Conservation (phyloP, 1,284 basidiomycete genomes). For the Peniophora sp. region DNA sequence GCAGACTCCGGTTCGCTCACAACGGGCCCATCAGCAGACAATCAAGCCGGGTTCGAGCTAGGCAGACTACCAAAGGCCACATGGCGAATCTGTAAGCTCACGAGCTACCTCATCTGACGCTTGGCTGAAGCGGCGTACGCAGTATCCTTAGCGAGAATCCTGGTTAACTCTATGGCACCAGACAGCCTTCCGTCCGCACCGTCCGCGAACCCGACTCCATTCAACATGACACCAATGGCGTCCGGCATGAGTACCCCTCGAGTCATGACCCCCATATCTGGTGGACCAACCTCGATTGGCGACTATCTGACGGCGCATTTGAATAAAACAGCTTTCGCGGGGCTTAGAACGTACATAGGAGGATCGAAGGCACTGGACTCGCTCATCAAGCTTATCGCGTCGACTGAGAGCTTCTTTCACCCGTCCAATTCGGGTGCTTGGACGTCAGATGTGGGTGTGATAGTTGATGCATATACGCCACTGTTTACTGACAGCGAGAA, state of each 20-base stretch:
- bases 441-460: constrained; percentile 53
- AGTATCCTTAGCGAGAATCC: constrained; percentile 80
- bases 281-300: constrained; percentile 25
- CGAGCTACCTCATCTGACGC: neutral
- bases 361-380: constrained; percentile 86
- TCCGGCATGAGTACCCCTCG: constrained; percentile 55
- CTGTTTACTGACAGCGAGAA: constrained; percentile 7
- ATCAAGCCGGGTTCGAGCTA: constrained; percentile 58
- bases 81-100: constrained; percentile 56
- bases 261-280: constrained; percentile 22
- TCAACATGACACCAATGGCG: constrained; percentile 50
- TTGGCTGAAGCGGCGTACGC: constrained; percentile 5
- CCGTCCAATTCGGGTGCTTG: constrained; percentile 69
- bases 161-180: constrained; percentile 85
- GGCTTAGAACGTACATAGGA: constrained; percentile 59
- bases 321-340: constrained; percentile 28
- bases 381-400: constrained; percentile 77
- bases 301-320: constrained; percentile 61
- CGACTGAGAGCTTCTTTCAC: constrained; percentile 86
- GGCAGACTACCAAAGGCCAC: constrained; percentile 55
- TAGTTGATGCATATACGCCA: constrained; percentile 1
- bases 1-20: constrained; percentile 66
- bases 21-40: constrained; percentile 63
- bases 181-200: constrained; percentile 58
- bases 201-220: constrained; percentile 45